Percentiles rank a stretch among this genome's conserved stretches.
Evolutionary conservation across 1,284 basidiomycete genomes (phyloP).

Genomic region (Ustilago nuda): DNA sequence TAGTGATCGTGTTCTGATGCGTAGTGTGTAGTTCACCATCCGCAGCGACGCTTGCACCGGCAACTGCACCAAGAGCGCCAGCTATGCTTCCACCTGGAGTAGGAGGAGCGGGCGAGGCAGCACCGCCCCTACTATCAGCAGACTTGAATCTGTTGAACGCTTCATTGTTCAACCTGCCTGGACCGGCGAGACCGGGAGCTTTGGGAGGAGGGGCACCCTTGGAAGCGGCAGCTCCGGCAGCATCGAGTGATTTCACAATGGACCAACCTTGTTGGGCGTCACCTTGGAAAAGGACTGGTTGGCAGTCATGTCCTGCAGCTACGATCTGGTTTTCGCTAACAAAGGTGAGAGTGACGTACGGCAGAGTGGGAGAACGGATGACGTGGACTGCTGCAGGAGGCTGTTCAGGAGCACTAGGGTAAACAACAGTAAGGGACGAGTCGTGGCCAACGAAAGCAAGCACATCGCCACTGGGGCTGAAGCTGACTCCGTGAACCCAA

Average conservation of each 20-base stretch:
- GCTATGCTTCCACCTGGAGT: slow-evolving; percentile 69
- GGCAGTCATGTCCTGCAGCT: slow-evolving; percentile 97
- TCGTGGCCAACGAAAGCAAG: slow-evolving; percentile 87
- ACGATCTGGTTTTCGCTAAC: slow-evolving; percentile 77
- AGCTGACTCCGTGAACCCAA: slow-evolving; percentile 95
- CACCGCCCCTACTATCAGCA: slow-evolving; percentile 84
- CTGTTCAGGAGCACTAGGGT: slow-evolving; percentile 61
- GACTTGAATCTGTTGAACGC: slow-evolving; percentile 95
- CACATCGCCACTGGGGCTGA: slow-evolving; percentile 92
- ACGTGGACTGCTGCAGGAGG: slow-evolving; percentile 64
- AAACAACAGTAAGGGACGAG: slow-evolving; percentile 64
- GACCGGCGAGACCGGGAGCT: slow-evolving; percentile 45
- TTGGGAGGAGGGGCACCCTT: slow-evolving; percentile 65
- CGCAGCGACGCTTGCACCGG: slow-evolving; percentile 77
- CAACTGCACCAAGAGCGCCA: slow-evolving; percentile 76
- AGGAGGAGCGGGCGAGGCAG: slow-evolving; percentile 65
- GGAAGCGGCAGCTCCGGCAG: slow-evolving; percentile 58
- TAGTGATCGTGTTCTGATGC: slow-evolving; percentile 99
- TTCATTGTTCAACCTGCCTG: slow-evolving; percentile 87
- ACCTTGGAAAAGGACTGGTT: slow-evolving; percentile 76
- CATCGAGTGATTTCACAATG: slow-evolving; percentile 61
- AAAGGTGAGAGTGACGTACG: slow-evolving; percentile 74
- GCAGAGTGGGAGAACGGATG: slow-evolving; percentile 64
- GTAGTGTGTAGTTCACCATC: slow-evolving; percentile 76
- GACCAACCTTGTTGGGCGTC: slow-evolving; percentile 58